Percentiles rank a stretch among this genome's conserved stretches.
Evolutionary conservation across 2,329 filamentous ascomycete species (phyloP).

Genomic region (Alternaria hordeiaustralica): DNA sequence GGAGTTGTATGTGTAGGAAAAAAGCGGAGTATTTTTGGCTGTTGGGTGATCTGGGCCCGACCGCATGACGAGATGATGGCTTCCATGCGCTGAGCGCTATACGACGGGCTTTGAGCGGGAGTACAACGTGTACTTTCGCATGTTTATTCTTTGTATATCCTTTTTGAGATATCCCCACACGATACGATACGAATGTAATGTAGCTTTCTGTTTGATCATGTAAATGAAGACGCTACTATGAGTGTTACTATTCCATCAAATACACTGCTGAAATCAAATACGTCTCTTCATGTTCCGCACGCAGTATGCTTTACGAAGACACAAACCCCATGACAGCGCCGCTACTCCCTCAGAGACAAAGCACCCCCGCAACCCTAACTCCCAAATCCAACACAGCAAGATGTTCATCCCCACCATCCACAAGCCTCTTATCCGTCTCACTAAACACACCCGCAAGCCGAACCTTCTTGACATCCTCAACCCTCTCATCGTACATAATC

Average conservation of each 20-base stretch:
- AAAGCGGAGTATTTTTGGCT: neutral
- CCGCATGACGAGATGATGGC: neutral
- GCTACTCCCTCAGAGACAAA: constrained; percentile 54
- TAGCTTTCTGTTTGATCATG: neutral
- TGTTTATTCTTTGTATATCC: constrained; percentile 2
- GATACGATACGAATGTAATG: neutral
- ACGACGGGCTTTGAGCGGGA: neutral
- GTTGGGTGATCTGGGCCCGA: neutral
- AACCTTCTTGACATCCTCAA: constrained; percentile 86
- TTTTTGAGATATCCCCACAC: constrained; percentile 6
- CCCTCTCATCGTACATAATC: constrained; percentile 81
- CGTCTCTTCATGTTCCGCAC: neutral
- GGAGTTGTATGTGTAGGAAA: neutral
- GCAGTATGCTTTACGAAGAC: neutral
- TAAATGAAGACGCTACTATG: neutral
- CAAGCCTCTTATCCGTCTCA: constrained; percentile 89
- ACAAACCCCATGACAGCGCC: neutral
- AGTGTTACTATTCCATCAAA: neutral
- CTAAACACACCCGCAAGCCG: constrained; percentile 89
- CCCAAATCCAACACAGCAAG: constrained; percentile 85
- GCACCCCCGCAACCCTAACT: constrained; percentile 77
- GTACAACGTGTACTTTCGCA: neutral
- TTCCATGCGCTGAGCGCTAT: neutral
- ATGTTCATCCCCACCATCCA: constrained; percentile 96
- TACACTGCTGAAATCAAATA: too few species aligned